These are phyloP conservation scores for Avena sativa DNA, from an alignment of 176 grass and related monocot genomes.

Conservation along the genomic window DNA sequence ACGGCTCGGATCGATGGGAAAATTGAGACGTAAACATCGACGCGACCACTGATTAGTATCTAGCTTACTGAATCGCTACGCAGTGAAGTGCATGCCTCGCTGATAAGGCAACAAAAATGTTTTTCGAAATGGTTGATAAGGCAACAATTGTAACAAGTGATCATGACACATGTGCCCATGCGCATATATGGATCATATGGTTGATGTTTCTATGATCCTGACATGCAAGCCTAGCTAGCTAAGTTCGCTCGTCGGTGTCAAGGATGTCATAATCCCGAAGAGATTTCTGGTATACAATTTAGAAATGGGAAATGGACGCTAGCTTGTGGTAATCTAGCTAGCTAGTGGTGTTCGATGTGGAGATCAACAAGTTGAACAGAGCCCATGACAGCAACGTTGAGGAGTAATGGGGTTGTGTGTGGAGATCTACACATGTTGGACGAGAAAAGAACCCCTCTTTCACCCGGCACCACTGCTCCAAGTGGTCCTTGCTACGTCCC, in stretches of 20 bases:
- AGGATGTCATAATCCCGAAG: not conserved
- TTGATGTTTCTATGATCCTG: slow-evolving; percentile 16
- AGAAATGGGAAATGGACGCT: not conserved
- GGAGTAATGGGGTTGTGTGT: not conserved
- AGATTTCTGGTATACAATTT: not conserved
- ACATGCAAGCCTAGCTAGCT: not conserved
- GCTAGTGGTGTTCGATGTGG: slow-evolving; percentile 23
- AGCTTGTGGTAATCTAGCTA: not conserved
- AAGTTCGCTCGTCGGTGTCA: not conserved
- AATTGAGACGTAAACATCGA: not conserved
- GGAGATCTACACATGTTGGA: slow-evolving; percentile 24
- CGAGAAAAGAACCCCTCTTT: slow-evolving; percentile 34
- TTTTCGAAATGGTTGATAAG: not conserved
- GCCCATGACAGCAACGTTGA: slow-evolving; percentile 37
- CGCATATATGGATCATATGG: not conserved
- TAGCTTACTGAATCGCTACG: not conserved
- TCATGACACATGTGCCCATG: not conserved
- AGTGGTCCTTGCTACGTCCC: slow-evolving; percentile 18
- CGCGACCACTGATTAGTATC: not conserved
- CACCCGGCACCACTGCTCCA: slow-evolving; percentile 4
- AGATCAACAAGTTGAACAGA: slow-evolving; percentile 26
- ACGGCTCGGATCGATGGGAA: not conserved
- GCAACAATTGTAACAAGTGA: slow-evolving; percentile 10
- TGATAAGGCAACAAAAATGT: slow-evolving; percentile 13
- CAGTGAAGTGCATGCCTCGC: slow-evolving; percentile 28